Evolutionary conservation across 768 basidiomycete species (phyloP), one percentile per base, ranked within the genome.

Genomic region (Trametes coccinea): DNA sequence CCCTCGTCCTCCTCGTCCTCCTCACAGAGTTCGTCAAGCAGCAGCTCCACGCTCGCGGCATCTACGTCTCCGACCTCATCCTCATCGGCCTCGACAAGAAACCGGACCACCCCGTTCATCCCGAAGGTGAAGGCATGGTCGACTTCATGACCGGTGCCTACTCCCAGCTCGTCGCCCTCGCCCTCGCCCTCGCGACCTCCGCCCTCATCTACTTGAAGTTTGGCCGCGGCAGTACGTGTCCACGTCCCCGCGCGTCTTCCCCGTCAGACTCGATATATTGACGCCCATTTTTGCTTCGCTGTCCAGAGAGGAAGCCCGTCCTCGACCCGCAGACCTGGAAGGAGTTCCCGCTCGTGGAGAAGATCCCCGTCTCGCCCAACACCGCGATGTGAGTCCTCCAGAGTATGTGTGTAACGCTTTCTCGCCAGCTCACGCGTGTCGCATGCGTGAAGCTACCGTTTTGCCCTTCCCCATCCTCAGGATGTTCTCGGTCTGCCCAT

Each of bases 401-500:
- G 22, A 22, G 22, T 22, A 22, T 22, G 53, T 41, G 34, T 22
- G 22, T 22, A 22, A 22, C 22, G 22, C 22, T 22, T 5, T 37
- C 34, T 11, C 33, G 33, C 37, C 5, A 10, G 58, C 46, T 46
- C 43, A 58, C 30, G 34, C 51, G 10, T 41, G 57, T 51, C 58
- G 62, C 53, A 45, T 41, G 47, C 46, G 54, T 41, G 45, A 70
- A 97, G 95, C 67, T 98, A 98, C 81, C 94, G 94, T 60, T 97
- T 97, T 75, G 86, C 82, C 27, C 82, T 98, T 16, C 92, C 93
- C 37, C 79, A 82, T 63, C 70, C 82, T 8, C 82, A 85, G 37
- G 90, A 92, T 71, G 79, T 89, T 53, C 88, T 99, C 14, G 96
- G 96, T 59, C 88, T 99, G 3, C 97, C 97, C 60, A 88, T 94